Evolutionary conservation across 768 basidiomycete species (phyloP), one percentile per base, ranked within the genome.

Genomic region (Boletus pseudo-olivaceus): DNA sequence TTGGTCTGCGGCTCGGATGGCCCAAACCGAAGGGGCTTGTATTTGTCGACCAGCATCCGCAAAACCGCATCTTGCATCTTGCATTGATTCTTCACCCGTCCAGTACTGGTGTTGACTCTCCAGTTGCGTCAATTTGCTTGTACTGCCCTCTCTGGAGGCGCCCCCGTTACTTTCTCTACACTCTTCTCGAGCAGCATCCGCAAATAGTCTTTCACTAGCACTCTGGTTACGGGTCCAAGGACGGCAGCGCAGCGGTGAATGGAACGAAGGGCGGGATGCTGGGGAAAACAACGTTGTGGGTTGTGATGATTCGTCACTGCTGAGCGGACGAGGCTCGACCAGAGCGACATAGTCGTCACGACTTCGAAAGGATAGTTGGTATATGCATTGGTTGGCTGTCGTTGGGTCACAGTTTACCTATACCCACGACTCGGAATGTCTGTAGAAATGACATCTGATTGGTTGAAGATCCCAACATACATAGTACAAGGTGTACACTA

Each of bases 11-110:
- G 79, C 76, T 56, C 75, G 69, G 40, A 88, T 78, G 11, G 66
- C 9, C 82, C 84, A 9, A 75, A 78, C n/a, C 88, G 78, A 33
- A 92, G 70, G 1, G 91, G 90, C 69, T 88, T 92, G 74, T 93
- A 85, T 66, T 90, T 88, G 74, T 93, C 91, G 33, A 92, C 78
- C 6, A 93, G 78, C 89, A 95, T 93, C 20, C 90, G 80, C 17
- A 91, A 74, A 1, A 93, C 84, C 0, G 84, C 79, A 70, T 89
- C 84, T 49, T 82, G 73, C 1, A 82, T 75, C 7, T 49, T 82
- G 73, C 1, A 82, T 75, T 7, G 78, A 75, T 68, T 93, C 91
- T 11, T 93, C 88, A 0, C 89, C 89, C 2, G 80, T 81, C 91
- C 89, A 92, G 64, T 90, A 85, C 53, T 80, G 75, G 33, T 85